Evolutionary conservation across 768 basidiomycete species (phyloP).

Genomic region (Rhodotorula graminis): DNA sequence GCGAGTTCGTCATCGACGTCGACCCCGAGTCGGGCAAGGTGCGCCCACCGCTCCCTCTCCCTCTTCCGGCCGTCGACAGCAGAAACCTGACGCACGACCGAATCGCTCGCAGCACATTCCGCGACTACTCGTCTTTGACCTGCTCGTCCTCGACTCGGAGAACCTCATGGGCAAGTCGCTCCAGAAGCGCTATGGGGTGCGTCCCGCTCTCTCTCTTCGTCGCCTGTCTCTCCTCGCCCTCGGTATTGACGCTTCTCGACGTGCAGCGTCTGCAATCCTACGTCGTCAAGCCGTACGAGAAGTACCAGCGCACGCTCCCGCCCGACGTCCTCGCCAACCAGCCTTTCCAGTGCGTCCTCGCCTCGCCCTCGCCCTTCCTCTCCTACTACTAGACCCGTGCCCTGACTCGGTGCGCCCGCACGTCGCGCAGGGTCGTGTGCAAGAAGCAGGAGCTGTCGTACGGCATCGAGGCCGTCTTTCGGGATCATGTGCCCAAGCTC

Average conservation of each 20-base stretch:
- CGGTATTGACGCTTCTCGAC: too few species aligned
- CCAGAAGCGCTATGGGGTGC: slow-evolving; percentile 82
- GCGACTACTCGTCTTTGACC: slow-evolving; percentile 85
- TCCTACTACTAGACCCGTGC: too few species aligned
- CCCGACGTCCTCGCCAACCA: slow-evolving; percentile 61
- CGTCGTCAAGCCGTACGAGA: slow-evolving; percentile 74
- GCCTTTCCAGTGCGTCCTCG: slow-evolving; percentile 74
- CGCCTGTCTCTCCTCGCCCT: not conserved
- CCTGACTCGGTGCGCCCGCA: not conserved
- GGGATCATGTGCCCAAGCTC: slow-evolving; percentile 71
- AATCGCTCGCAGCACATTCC: slow-evolving; percentile 76
- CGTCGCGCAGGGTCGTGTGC: slow-evolving; percentile 65
- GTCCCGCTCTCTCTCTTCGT: slow-evolving; percentile 41
- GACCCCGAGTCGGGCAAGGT: slow-evolving; percentile 71
- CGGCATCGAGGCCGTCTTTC: slow-evolving; percentile 76
- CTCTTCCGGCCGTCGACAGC: not conserved
- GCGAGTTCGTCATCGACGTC: slow-evolving; percentile 85
- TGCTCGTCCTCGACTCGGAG: slow-evolving; percentile 75
- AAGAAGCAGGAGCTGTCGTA: slow-evolving; percentile 87
- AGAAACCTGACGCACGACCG: too few species aligned
- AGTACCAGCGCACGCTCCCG: slow-evolving; percentile 60
- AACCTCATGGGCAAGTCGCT: slow-evolving; percentile 80
- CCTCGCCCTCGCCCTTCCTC: not conserved
- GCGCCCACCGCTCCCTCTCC: slow-evolving; percentile 39
- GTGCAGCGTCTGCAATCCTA: slow-evolving; percentile 70